phyloP scores from a whole-genome alignment of 1,139 yeast genomes.

The Nakaseomyces uthaithaninus region DNA sequence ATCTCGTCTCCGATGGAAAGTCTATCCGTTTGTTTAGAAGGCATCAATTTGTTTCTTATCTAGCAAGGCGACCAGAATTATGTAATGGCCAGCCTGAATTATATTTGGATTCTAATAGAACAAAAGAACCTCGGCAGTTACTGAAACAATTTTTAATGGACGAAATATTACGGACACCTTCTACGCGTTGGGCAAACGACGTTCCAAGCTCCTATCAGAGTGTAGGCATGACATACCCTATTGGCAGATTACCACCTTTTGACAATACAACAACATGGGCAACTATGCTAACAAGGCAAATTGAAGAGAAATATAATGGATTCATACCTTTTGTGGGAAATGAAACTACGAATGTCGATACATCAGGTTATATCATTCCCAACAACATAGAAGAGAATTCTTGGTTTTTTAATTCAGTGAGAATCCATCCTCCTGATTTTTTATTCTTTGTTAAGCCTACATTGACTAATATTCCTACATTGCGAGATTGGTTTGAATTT shows the following conservation, averaged over 20 bases:
- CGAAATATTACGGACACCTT: background rate
- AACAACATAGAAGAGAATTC: background rate
- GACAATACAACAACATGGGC: slow-evolving; percentile 3
- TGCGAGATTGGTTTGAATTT: slow-evolving; percentile 3
- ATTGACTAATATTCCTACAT: background rate
- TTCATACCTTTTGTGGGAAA: background rate
- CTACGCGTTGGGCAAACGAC: slow-evolving; percentile 3
- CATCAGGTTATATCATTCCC: slow-evolving; percentile 2
- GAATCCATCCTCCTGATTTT: slow-evolving; percentile 3
- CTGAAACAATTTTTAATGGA: slow-evolving; percentile 1
- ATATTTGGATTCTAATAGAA: slow-evolving; percentile 6
- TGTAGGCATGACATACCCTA: slow-evolving; percentile 3
- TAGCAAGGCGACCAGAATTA: slow-evolving; percentile 15
- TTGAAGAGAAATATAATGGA: slow-evolving; percentile 4
- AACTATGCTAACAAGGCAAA: background rate
- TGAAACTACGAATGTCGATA: background rate
- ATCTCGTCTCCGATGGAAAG: slow-evolving; percentile 12
- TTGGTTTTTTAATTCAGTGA: slow-evolving; percentile 4
- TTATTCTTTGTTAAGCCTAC: background rate
- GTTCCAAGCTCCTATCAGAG: slow-evolving; percentile 1
- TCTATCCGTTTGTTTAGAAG: slow-evolving; percentile 4
- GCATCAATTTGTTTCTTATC: slow-evolving; percentile 14
- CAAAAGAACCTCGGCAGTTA: slow-evolving; percentile 1
- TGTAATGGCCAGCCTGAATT: slow-evolving; percentile 14
- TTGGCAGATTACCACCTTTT: slow-evolving; percentile 1